Evolutionary conservation across 2,329 filamentous ascomycete species (phyloP).

Genomic region (Calonectria naviculata): DNA sequence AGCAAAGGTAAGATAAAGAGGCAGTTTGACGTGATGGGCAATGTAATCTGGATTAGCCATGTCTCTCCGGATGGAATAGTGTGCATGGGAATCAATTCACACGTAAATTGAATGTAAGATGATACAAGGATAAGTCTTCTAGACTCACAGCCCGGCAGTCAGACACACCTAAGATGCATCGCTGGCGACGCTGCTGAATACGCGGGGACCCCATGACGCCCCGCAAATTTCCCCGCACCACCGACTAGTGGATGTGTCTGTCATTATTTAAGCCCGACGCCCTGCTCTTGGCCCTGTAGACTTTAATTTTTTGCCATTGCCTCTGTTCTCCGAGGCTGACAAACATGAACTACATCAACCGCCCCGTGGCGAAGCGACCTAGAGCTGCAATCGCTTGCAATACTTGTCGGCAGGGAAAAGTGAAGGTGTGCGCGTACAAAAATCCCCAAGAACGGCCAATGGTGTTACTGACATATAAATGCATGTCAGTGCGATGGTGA

Average conservation of each 20-base stretch:
- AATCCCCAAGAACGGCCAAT: too few relatives aligned
- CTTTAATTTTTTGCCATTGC: background rate
- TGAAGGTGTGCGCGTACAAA: too few relatives aligned
- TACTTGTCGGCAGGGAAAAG: constrained; percentile 36
- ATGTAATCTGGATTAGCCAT: too few relatives aligned
- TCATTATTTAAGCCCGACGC: background rate
- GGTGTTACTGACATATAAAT: too few relatives aligned
- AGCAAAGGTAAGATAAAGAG: background rate
- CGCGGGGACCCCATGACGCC: background rate
- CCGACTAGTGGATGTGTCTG: background rate
- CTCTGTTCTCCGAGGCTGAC: background rate
- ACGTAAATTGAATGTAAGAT: too few relatives aligned
- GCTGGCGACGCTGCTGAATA: background rate
- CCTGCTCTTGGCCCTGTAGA: background rate
- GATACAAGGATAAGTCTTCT: background rate
- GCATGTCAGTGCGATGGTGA: background rate
- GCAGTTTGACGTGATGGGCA: too few relatives aligned
- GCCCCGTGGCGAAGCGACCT: constrained; percentile 33
- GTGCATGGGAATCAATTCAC: too few relatives aligned
- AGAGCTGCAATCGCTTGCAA: constrained; percentile 37
- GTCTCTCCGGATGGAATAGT: too few relatives aligned
- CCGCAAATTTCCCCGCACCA: constrained; percentile 3
- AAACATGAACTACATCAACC: constrained; percentile 24
- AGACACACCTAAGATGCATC: too few relatives aligned
- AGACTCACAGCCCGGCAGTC: background rate